Evolutionary conservation across 2,329 filamentous ascomycete species (phyloP).

Genomic region (Fusarium sp.): DNA sequence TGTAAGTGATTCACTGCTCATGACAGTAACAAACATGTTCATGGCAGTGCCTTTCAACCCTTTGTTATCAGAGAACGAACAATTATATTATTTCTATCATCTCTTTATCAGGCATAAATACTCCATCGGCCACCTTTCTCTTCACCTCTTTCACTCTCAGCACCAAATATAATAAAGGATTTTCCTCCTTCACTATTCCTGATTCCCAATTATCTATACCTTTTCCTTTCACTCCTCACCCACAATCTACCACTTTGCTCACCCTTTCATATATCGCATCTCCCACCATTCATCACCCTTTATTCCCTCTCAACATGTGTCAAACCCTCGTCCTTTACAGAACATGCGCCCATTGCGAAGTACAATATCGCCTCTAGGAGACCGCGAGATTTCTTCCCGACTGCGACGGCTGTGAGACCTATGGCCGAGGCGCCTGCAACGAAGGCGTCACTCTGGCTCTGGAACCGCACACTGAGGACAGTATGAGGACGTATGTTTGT

Average conservation of each 20-base stretch:
- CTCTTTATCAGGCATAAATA: slow-evolving; percentile 12
- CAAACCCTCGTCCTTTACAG: slow-evolving; percentile 33
- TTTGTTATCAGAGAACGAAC: slow-evolving; percentile 8
- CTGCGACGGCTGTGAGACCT: slow-evolving; percentile 37
- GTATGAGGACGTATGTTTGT: slow-evolving; percentile 29
- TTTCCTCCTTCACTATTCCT: background rate
- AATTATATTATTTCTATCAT: background rate
- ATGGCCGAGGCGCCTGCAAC: slow-evolving; percentile 32
- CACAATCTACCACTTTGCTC: background rate
- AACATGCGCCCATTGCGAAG: slow-evolving; percentile 39
- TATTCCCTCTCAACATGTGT: slow-evolving; percentile 20
- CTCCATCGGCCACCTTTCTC: background rate
- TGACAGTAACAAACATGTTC: background rate
- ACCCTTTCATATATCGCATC: background rate
- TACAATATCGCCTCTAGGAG: slow-evolving; percentile 31
- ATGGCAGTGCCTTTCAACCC: background rate
- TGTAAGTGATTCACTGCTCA: background rate
- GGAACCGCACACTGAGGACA: slow-evolving; percentile 27
- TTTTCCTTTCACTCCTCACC: background rate
- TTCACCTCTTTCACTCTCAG: background rate
- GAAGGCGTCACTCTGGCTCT: slow-evolving; percentile 30
- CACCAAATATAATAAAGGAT: background rate
- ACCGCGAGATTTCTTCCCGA: slow-evolving; percentile 36
- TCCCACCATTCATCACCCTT: background rate
- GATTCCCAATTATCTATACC: background rate